These are phyloP conservation scores for Phoma sp. DNA, from an alignment of 2,329 filamentous ascomycete species.

Conservation along the genomic window DNA sequence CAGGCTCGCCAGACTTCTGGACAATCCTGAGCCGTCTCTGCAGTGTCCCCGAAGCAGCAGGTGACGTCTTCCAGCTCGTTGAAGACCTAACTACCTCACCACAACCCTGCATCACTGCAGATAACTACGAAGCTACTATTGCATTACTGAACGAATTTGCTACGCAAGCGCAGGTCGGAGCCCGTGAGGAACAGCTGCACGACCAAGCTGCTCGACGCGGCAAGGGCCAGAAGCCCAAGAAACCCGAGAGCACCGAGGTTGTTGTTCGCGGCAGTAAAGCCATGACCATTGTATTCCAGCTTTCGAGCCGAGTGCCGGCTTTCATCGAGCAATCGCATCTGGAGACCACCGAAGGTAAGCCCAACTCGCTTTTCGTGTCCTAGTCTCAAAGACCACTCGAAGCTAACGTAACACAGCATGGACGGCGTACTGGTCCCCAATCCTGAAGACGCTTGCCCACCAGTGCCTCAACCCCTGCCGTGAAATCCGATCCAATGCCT, in stretches of 20 bases:
- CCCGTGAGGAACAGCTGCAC: conserved; percentile 70
- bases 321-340: conserved; percentile 94
- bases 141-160: conserved; percentile 88
- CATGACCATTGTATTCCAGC: conserved; percentile 78
- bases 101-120: conserved; percentile 85
- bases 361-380: not conserved
- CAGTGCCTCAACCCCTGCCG: conserved; percentile 96
- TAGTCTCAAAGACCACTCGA: not conserved
- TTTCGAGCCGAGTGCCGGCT: conserved; percentile 81
- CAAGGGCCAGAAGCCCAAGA: conserved; percentile 59
- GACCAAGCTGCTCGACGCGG: conserved; percentile 61
- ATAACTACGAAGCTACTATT: conserved; percentile 93
- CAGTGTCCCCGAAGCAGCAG: conserved; percentile 71
- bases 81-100: conserved; percentile 73
- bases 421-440: conserved; percentile 97
- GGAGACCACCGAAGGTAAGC: conserved; percentile 78
- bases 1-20: conserved; percentile 98
- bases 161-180: conserved; percentile 76
- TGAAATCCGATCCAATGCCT: conserved; percentile 87
- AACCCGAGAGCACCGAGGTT: conserved; percentile 70
- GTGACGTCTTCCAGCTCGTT: conserved; percentile 85
- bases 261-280: conserved; percentile 81
- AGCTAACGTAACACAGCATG: conserved; percentile 66
- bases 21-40: conserved; percentile 81
- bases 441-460: conserved; percentile 84